Percentiles rank a stretch among this genome's conserved stretches.
Conservation (phyloP, 345 rosid genomes). For the Erucastrum elatum region DNA sequence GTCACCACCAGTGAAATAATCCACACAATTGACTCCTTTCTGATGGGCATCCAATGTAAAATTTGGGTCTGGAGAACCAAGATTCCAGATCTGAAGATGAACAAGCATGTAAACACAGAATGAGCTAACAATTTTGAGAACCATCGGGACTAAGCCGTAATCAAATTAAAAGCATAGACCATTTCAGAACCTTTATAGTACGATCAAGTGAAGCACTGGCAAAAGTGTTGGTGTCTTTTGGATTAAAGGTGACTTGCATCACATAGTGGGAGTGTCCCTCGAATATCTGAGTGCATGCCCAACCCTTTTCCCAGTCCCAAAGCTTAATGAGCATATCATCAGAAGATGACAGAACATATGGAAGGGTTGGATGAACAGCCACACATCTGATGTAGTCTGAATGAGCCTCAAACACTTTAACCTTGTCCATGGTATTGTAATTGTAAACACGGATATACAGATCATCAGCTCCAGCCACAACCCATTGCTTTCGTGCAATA, state of each 20-base stretch:
- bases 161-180: conserved; percentile 3
- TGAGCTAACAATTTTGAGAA: conserved; percentile 16
- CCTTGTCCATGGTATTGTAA: conserved; percentile 87
- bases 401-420: conserved; percentile 96
- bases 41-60: conserved; percentile 94
- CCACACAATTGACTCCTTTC: conserved; percentile 92
- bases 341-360: conserved; percentile 88
- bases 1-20: conserved; percentile 94
- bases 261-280: conserved; percentile 99
- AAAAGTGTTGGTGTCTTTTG: conserved; percentile 88
- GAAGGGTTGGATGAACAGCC: conserved; percentile 91
- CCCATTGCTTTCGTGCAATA: conserved; percentile 84
- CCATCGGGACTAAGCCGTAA: conserved; percentile 1
- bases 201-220: conserved; percentile 99
- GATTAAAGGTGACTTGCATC: conserved; percentile 95
- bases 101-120: conserved; percentile 23
- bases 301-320: conserved; percentile 99
- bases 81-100: conserved; percentile 78
- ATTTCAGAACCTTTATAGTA: conserved; percentile 65
- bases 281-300: conserved; percentile 88
- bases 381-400: conserved; percentile 93
- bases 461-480: conserved; percentile 96
- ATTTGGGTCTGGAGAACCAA: conserved; percentile 92
- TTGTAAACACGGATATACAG: conserved; percentile 86
- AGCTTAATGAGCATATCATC: conserved; percentile 99